Evolutionary conservation across 179 eudicot genomes (phyloP), one percentile per base, ranked within the genome.

Genomic region (Silene noctiflora): DNA sequence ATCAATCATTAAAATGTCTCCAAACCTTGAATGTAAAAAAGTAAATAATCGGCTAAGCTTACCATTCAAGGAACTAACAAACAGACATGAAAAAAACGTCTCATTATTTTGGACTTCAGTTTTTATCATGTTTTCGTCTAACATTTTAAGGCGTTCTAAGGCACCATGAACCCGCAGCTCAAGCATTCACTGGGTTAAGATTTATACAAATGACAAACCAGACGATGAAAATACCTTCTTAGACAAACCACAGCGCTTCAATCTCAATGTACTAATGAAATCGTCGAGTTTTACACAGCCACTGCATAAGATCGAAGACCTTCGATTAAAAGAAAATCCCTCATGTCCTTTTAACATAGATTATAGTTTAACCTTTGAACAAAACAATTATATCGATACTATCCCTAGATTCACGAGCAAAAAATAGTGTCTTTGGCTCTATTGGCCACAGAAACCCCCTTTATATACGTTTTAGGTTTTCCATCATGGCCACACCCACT

Each of bases 221-320:
- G 63, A 62, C 9, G 70, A 56, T 19, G 67, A 33, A 75, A 81
- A 56, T 77, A 92, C 98, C 94, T 88, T 89, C 77, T 88, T 90
- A 73, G 97, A 85, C 65, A 92, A 75, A 66, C 81, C 69, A 83
- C 94, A 88, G 66, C 84, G 85, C 78, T 89, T 92, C 84, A 94
- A 82, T 83, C 89, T 83, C 80, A 94, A 72, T 79, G 73, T 87
- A 79, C 86, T 88, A 29, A 75, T 71, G 81, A 94, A 89, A 72
- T 87, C 89, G 76, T 80, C 80, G 17, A 84, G 76, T 73, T 81
- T 77, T 55, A 92, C 91, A 75, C 68, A 72, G 70, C 97, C 98
- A 83, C 98, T 94, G 96, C 65, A 68, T 74, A 74, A 53, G 70
- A 65, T 76, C 64, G 64, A 75, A 31, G 25, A 53, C 25, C 44